Evolutionary conservation across 2,329 filamentous ascomycete species (phyloP).

Genomic region (Lachnellula hyalina): DNA sequence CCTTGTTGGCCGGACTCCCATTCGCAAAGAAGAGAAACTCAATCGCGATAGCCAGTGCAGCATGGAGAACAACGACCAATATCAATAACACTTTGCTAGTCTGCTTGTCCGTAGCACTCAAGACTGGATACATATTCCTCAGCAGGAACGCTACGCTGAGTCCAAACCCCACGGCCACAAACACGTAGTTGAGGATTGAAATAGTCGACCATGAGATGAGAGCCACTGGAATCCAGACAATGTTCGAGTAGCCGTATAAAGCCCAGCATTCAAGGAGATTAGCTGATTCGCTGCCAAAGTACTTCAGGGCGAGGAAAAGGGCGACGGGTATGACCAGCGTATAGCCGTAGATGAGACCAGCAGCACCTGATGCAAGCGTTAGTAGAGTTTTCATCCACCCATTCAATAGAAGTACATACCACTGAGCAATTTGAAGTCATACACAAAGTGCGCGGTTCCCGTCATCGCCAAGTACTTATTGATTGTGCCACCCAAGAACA

Average conservation of each 20-base stretch:
- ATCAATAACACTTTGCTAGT: constrained; percentile 84
- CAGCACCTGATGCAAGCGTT: constrained; percentile 53
- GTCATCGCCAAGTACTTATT: constrained; percentile 76
- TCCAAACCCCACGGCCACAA: constrained; percentile 81
- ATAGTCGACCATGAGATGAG: constrained; percentile 86
- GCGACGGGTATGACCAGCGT: constrained; percentile 79
- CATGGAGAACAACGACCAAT: constrained; percentile 77
- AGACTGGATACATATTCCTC: constrained; percentile 82
- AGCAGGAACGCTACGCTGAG: constrained; percentile 79
- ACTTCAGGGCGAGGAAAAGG: constrained; percentile 83
- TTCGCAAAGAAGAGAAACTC: constrained; percentile 96
- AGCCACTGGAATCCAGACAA: constrained; percentile 95
- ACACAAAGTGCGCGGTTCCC: constrained; percentile 69
- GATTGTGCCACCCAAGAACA: constrained; percentile 93
- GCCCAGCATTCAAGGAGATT: constrained; percentile 94
- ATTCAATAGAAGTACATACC: constrained; percentile 42
- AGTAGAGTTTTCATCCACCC: neutral
- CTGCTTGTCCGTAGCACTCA: constrained; percentile 88
- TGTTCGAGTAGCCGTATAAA: constrained; percentile 91
- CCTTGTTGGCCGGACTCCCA: constrained; percentile 49
- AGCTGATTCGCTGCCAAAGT: constrained; percentile 91
- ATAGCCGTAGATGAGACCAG: constrained; percentile 92
- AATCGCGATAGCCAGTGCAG: constrained; percentile 86
- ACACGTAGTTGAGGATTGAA: constrained; percentile 84
- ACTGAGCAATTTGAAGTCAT: constrained; percentile 85